phyloP scores from a whole-genome alignment of 352 stramenopile genomes.

The Sclerospora graminicola region DNA sequence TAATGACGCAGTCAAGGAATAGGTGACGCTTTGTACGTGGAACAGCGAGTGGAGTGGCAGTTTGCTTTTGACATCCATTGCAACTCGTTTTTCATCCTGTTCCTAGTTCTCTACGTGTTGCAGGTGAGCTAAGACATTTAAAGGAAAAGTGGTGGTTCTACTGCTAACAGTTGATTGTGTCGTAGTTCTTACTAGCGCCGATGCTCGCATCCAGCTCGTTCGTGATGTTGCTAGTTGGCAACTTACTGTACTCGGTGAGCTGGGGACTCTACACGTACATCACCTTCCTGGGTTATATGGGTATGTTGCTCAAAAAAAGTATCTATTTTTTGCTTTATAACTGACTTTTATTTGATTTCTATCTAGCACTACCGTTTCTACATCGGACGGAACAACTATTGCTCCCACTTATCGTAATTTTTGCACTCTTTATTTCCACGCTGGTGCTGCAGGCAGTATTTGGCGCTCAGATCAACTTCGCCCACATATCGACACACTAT shows the following conservation, averaged over 20 bases:
- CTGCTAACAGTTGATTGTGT: no score
- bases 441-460: constrained; percentile 68
- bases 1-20: constrained; percentile 38
- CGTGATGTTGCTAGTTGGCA: constrained; percentile 84
- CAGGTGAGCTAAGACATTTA: constrained; percentile 28
- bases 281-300: constrained; percentile 95
- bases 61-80: constrained; percentile 99
- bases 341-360: background rate
- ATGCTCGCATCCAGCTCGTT: constrained; percentile 88
- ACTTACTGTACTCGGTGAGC: constrained; percentile 89
- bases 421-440: constrained; percentile 69
- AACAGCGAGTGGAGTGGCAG: constrained; percentile 97
- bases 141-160: no score
- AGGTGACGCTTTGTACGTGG: constrained; percentile 82
- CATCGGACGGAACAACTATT: constrained; percentile 87
- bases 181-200: constrained; percentile 92
- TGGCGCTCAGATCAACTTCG: constrained; percentile 56
- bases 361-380: constrained; percentile 79
- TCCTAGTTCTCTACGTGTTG: constrained; percentile 92
- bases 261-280: constrained; percentile 97
- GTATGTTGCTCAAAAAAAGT: constrained; percentile 23
- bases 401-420: constrained; percentile 70
- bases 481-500: constrained; percentile 64
- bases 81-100: constrained; percentile 97
- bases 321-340: background rate